Evolutionary conservation across 768 basidiomycete genomes (phyloP).

Genomic region (Grammothele lineata): DNA sequence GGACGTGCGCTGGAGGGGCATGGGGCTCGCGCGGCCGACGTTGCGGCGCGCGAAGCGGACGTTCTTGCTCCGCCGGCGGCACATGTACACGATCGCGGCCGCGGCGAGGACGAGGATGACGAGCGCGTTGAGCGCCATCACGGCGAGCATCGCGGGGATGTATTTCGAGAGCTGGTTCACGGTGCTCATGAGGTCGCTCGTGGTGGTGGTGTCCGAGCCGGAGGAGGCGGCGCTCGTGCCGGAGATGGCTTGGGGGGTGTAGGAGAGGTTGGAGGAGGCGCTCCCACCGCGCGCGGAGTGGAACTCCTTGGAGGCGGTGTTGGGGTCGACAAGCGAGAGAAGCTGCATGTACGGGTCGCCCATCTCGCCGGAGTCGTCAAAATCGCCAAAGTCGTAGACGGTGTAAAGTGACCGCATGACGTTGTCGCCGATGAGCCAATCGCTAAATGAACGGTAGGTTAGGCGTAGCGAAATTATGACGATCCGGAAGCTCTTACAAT

Average conservation of each 20-base stretch:
- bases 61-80: conserved; percentile 38
- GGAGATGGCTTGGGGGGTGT: conserved; percentile 42
- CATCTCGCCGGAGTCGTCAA: conserved; percentile 55
- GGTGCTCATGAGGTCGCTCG: conserved; percentile 52
- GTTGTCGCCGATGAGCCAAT: conserved; percentile 82
- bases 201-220: conserved; percentile 43
- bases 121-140: conserved; percentile 76
- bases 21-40: conserved; percentile 48
- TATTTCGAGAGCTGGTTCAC: conserved; percentile 60
- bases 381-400: conserved; percentile 84
- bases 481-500: conserved; percentile 47
- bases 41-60: conserved; percentile 31
- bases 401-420: conserved; percentile 79
- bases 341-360: conserved; percentile 78
- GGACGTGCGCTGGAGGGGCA: conserved; percentile 46
- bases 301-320: conserved; percentile 69
- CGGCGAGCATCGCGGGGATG: conserved; percentile 69
- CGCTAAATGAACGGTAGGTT: conserved; percentile 37
- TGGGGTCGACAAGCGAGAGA: conserved; percentile 63
- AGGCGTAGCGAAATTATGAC: too few relatives aligned
- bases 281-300: conserved; percentile 61
- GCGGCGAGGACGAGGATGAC: conserved; percentile 55
- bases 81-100: conserved; percentile 50
- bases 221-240: conserved; percentile 29
- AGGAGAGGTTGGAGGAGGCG: conserved; percentile 65